Conservation (phyloP, 2,329 filamentous ascomycete genomes). For the Pseudogymnoascus sp. region DNA sequence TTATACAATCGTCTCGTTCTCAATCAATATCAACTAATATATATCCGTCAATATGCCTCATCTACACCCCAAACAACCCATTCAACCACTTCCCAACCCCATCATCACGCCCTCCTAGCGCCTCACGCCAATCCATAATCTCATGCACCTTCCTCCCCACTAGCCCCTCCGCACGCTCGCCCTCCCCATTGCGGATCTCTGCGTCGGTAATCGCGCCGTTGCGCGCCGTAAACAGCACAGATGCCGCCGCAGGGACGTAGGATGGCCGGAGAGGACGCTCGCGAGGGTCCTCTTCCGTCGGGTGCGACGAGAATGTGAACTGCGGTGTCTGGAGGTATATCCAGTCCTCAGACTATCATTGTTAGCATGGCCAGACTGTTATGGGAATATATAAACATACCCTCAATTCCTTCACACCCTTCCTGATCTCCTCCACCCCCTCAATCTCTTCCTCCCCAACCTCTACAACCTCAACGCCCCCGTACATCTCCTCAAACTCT, state of each 20-base stretch:
- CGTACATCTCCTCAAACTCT: conserved; percentile 66
- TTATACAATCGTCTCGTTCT: not conserved
- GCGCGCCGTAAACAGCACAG: conserved; percentile 20
- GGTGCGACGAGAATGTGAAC: conserved; percentile 63
- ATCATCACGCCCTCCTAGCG: conserved; percentile 15
- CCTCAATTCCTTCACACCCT: conserved; percentile 57
- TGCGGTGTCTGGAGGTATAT: conserved; percentile 80
- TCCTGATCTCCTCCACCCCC: conserved; percentile 48
- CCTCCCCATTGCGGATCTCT: not conserved
- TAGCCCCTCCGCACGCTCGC: not conserved
- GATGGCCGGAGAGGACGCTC: conserved; percentile 46
- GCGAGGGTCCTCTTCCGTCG: conserved; percentile 48
- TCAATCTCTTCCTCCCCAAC: conserved; percentile 38
- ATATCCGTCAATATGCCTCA: not conserved
- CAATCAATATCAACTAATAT: not conserved
- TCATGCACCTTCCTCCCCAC: conserved; percentile 41
- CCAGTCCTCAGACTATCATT: conserved; percentile 58
- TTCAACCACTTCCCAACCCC: conserved; percentile 1
- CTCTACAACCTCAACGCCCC: conserved; percentile 32
- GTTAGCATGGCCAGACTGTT: conserved; percentile 23
- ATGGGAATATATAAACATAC: conserved; percentile 34
- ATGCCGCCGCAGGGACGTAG: conserved; percentile 41
- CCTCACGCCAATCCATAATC: conserved; percentile 35
- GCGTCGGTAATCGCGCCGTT: conserved; percentile 23
- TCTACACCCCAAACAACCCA: conserved; percentile 7